Evolutionary conservation across 2,329 filamentous ascomycete genomes (phyloP), one percentile per base, ranked within the genome.

Genomic region (Pyricularia sp.): DNA sequence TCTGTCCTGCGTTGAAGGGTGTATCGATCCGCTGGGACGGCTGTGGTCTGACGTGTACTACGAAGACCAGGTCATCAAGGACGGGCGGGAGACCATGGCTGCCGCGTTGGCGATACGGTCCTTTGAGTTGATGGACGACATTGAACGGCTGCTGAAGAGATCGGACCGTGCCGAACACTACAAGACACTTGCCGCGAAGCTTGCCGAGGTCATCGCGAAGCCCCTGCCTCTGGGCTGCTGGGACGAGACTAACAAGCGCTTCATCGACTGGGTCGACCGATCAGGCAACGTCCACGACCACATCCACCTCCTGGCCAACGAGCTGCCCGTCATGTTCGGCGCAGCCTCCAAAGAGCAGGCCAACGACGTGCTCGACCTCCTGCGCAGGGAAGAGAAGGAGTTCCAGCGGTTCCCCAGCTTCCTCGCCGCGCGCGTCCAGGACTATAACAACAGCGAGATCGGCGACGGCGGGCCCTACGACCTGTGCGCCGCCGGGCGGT

Each of bases 11-110:
- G 65, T 67, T 1, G 66, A 65, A 35, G 53, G 31, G 10, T 64
- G 62, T 8, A 62, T 67, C 7, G 66, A 67, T 35, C 31, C 30
- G 9, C 61, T 59, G 13, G 65, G 66, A 7, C 65, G 66, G 3
- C 49, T 67, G 13, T 67, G 66, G 66, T 63, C 60, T 16, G 66
- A 67, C 30, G 66, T 66, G 6, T 67, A 66, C 55, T 67, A 67
- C 61, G 66, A 67, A 44, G 66, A 66, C 49, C 66, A 67, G 28
- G 66, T 67, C 19, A 66, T 67, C 62, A 67, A 67, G 33, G 66
- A 67, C 22, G 66, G 66, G 3, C 65, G 66, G 12, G 66, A 67
- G 33, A 67, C 66, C 24, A 26, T 67, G 30, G 64, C 66, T 6
- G 61, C 63, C 13, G 65, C 65, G 12, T 63, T 67, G 30, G 66